Percentiles rank a stretch among this genome's conserved stretches.
phyloP scores from a whole-genome alignment of 768 basidiomycete species.

The Termitomyces sp. region DNA sequence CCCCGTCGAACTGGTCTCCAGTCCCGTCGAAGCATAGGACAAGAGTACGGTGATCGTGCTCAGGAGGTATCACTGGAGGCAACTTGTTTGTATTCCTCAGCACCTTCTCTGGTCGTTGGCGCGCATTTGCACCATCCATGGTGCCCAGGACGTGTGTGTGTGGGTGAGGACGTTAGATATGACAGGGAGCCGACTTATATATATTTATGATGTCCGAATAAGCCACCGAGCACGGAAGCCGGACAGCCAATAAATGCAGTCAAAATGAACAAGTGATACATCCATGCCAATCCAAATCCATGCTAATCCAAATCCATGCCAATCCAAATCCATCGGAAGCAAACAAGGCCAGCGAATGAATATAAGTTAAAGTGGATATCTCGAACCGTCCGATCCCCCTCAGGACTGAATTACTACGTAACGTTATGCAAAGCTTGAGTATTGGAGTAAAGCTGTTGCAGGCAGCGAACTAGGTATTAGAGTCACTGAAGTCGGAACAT shows the following conservation, averaged over 20 bases:
- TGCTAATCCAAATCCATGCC: too few relatives aligned
- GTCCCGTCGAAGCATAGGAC: conserved; percentile 56
- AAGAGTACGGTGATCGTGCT: conserved; percentile 34
- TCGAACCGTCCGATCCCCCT: too few relatives aligned
- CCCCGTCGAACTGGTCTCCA: conserved; percentile 43
- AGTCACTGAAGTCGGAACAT: background rate
- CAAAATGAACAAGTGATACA: too few relatives aligned
- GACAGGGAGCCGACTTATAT: background rate
- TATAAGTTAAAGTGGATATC: background rate
- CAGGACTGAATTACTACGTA: too few relatives aligned
- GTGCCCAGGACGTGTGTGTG: background rate
- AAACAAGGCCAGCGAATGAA: background rate
- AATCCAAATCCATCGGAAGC: background rate
- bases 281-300: too few relatives aligned
- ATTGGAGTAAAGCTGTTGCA: too few relatives aligned
- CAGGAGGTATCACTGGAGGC: conserved; percentile 34
- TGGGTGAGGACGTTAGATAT: background rate
- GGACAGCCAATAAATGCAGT: background rate
- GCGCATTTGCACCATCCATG: background rate
- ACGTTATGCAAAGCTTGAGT: background rate
- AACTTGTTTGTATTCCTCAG: conserved; percentile 4
- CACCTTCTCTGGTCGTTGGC: conserved; percentile 2
- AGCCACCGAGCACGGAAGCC: background rate
- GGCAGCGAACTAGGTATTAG: too few relatives aligned
- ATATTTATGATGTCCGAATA: background rate